Conservation (phyloP, 805 yeast species). For the Hanseniaspora pseudoguilliermondii region DNA sequence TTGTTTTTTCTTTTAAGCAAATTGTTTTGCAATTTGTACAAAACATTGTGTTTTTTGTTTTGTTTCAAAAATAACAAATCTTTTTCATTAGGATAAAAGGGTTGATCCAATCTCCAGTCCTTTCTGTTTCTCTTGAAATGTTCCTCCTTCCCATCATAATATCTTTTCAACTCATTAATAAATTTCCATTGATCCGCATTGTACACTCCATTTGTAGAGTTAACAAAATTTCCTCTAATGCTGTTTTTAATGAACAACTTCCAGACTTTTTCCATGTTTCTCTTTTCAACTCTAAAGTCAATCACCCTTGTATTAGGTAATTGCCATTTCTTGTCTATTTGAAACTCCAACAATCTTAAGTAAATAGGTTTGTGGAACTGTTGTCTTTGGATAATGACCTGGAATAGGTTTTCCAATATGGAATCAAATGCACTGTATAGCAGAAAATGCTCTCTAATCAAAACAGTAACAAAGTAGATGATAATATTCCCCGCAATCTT, state of each 20-base stretch:
- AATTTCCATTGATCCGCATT: conserved; percentile 12
- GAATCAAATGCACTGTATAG: conserved; percentile 53
- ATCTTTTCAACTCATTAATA: conserved; percentile 8
- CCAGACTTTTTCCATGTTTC: conserved; percentile 52
- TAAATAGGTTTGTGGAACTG: conserved; percentile 45
- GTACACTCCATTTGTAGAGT: not conserved
- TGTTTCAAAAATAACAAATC: conserved; percentile 17
- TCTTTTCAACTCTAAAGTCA: conserved; percentile 40
- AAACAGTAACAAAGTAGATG: conserved; percentile 15
- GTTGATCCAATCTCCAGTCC: conserved; percentile 14
- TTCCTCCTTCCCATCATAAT: conserved; percentile 7
- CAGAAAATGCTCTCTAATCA: conserved; percentile 37
- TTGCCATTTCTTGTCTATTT: conserved; percentile 42
- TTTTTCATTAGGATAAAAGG: conserved; percentile 21
- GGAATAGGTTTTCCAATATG: conserved; percentile 22
- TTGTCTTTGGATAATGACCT: conserved; percentile 36
- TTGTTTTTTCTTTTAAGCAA: conserved; percentile 8
- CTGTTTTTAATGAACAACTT: conserved; percentile 22
- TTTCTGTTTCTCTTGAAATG: conserved; percentile 7
- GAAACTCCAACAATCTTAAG: conserved; percentile 47
- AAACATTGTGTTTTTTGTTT: not conserved
- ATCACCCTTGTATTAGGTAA: conserved; percentile 29
- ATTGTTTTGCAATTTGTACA: conserved; percentile 5
- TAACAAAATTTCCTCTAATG: conserved; percentile 21
- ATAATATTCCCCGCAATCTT: conserved; percentile 8